Percentiles rank a stretch among this genome's conserved stretches.
phyloP scores from a whole-genome alignment of 805 yeast genomes.

The Ogataea chonburiensis region DNA sequence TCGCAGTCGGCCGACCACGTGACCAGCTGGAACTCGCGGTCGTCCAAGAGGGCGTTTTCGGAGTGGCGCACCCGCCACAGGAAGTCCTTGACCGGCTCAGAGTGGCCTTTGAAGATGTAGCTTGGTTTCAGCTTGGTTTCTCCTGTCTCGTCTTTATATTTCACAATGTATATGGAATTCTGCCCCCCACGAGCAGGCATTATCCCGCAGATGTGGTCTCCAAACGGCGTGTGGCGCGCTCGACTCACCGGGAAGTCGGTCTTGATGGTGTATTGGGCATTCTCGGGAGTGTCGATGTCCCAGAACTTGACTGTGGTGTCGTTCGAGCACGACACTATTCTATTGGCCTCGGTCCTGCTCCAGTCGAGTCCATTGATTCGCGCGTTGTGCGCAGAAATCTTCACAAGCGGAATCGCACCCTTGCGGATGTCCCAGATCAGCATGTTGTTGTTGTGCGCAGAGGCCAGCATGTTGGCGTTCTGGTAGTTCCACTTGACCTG shows the following conservation, averaged over 20 bases:
- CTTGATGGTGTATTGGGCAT: constrained; percentile 57
- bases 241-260: constrained; percentile 87
- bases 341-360: constrained; percentile 55
- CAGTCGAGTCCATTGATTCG: constrained; percentile 90
- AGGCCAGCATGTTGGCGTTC: constrained; percentile 75
- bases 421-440: constrained; percentile 87
- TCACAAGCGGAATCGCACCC: constrained; percentile 71
- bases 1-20: constrained; percentile 94
- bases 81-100: constrained; percentile 83
- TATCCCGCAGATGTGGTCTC: constrained; percentile 74
- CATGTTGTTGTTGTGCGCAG: constrained; percentile 79
- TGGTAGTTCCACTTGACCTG: constrained; percentile 91
- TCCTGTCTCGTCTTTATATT: constrained; percentile 40
- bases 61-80: constrained; percentile 74
- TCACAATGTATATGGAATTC: constrained; percentile 57
- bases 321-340: constrained; percentile 78
- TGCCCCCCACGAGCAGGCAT: constrained; percentile 90
- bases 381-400: constrained; percentile 73
- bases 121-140: constrained; percentile 48
- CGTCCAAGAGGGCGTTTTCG: constrained; percentile 45
- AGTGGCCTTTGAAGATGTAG: constrained; percentile 73
- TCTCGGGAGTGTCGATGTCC: constrained; percentile 51
- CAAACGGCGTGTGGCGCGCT: constrained; percentile 88
- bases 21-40: constrained; percentile 84
- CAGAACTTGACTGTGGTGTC: constrained; percentile 83